Evolutionary conservation across 306 rosid species (phyloP).

Genomic region (Ormosia emarginata): DNA sequence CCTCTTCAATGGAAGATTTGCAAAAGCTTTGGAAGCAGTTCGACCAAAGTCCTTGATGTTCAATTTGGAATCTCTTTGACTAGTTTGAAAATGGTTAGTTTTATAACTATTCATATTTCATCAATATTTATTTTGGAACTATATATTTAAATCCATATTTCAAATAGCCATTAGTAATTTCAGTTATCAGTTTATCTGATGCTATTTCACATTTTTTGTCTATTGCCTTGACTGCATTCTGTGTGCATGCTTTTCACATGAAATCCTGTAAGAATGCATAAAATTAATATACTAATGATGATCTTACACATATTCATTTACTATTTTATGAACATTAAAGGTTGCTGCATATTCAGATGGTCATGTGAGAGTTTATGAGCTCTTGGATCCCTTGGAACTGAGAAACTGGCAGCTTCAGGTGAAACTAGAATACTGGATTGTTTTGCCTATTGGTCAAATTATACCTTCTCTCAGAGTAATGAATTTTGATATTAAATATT

Average conservation of each 20-base stretch:
- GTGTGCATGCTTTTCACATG: background rate
- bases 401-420: slow-evolving; percentile 96
- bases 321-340: slow-evolving; percentile 35
- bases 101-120: background rate
- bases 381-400: slow-evolving; percentile 76
- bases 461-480: slow-evolving; percentile 6
- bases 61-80: slow-evolving; percentile 67
- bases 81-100: slow-evolving; percentile 78
- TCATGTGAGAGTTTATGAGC: slow-evolving; percentile 63
- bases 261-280: background rate
- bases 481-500: background rate
- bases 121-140: background rate
- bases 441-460: background rate
- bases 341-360: slow-evolving; percentile 82
- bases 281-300: background rate
- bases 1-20: slow-evolving; percentile 80
- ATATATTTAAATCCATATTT: background rate
- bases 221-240: background rate
- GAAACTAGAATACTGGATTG: slow-evolving; percentile 9
- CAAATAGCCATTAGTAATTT: background rate
- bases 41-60: slow-evolving; percentile 64
- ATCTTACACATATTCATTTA: background rate
- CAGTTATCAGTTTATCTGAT: background rate
- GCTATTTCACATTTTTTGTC: background rate
- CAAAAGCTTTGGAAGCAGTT: slow-evolving; percentile 58